These are phyloP conservation scores for Kodamaea neixiangensis DNA, from an alignment of 805 yeast species.

Conservation along the genomic window DNA sequence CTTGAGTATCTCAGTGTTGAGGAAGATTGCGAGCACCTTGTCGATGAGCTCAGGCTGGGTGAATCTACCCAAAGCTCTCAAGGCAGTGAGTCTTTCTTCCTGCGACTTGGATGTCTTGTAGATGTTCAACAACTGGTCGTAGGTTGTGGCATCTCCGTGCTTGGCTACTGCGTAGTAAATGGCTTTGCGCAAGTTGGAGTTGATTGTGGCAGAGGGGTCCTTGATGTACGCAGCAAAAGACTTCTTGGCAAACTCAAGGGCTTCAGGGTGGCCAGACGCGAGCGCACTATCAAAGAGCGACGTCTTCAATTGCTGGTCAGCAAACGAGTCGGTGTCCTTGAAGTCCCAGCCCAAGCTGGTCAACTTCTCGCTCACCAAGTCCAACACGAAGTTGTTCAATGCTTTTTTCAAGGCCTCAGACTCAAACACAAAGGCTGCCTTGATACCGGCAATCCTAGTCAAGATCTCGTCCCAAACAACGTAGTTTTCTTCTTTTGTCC, in stretches of 20 bases:
- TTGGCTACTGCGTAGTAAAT: conserved; percentile 69
- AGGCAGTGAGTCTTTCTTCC: conserved; percentile 71
- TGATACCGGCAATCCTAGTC: conserved; percentile 48
- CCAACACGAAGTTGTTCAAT: conserved; percentile 52
- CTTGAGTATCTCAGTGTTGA: conserved; percentile 58
- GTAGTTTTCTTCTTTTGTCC: conserved; percentile 61
- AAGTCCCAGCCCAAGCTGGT: conserved; percentile 67
- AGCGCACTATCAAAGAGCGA: conserved; percentile 63
- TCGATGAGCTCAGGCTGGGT: conserved; percentile 51
- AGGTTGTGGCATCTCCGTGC: conserved; percentile 61
- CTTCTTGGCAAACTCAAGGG: conserved; percentile 46
- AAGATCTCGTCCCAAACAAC: conserved; percentile 70
- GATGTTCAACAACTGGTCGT: conserved; percentile 60
- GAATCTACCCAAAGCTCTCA: conserved; percentile 68
- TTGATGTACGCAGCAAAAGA: conserved; percentile 54
- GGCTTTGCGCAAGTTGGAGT: conserved; percentile 70
- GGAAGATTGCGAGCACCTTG: conserved; percentile 56
- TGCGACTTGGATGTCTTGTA: conserved; percentile 61
- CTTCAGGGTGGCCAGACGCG: conserved; percentile 48
- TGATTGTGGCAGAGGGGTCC: conserved; percentile 61
- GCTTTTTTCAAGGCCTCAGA: conserved; percentile 47
- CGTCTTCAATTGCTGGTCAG: conserved; percentile 66
- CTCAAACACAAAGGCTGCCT: conserved; percentile 58
- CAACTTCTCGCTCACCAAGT: conserved; percentile 57
- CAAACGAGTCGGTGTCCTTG: conserved; percentile 53